phyloP scores from a whole-genome alignment of 2,329 filamentous ascomycete species.

The Colletotrichum eremochloae region DNA sequence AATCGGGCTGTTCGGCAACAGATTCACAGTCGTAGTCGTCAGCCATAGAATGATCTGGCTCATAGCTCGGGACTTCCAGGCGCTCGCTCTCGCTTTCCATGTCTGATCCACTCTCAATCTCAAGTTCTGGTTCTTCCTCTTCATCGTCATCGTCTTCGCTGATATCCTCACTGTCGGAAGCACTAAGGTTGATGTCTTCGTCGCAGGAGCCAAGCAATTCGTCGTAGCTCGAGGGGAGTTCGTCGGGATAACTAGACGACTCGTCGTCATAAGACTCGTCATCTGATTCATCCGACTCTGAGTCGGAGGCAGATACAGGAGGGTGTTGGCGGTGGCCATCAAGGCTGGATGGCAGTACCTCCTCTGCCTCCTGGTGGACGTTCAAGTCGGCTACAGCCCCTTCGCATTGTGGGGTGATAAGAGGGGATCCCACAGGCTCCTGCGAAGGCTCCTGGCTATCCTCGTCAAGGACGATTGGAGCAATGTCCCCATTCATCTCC shows the following conservation, averaged over 20 bases:
- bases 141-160: constrained; percentile 45
- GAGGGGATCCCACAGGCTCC: background rate
- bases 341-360: background rate
- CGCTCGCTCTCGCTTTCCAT: constrained; percentile 6
- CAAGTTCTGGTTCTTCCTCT: constrained; percentile 43
- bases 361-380: constrained; percentile 29
- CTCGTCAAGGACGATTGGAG: constrained; percentile 15
- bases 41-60: background rate
- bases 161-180: constrained; percentile 49
- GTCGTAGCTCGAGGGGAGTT: constrained; percentile 10
- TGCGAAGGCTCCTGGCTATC: background rate
- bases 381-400: constrained; percentile 13
- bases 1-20: background rate
- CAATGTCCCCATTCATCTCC: background rate
- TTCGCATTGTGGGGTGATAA: background rate
- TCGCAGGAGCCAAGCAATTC: constrained; percentile 13
- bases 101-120: constrained; percentile 35
- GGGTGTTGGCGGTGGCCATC: background rate
- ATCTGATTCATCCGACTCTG: constrained; percentile 12
- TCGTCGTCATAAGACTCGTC: constrained; percentile 12
- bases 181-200: constrained; percentile 32
- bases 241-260: constrained; percentile 17
- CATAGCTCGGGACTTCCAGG: background rate
- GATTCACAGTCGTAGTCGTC: background rate
- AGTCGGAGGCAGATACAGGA: background rate